Percentiles rank a stretch among this genome's conserved stretches.
Evolutionary conservation across 192 early-diverging fungal species (phyloP).

Genomic region (Backusella morwellensis): DNA sequence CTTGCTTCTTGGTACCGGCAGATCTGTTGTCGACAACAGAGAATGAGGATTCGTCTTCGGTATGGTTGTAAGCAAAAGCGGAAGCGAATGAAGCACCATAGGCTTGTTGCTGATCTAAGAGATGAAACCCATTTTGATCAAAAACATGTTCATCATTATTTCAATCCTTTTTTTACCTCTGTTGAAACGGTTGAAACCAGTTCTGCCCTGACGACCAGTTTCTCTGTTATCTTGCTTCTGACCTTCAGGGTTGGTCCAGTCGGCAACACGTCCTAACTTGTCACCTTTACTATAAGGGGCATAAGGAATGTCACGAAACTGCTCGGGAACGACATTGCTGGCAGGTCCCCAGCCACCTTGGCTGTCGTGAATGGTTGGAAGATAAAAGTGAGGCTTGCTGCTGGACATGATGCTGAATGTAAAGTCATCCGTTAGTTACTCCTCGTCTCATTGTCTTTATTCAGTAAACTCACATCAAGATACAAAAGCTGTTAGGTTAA

Average conservation of each 20-base stretch:
- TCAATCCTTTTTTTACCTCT: constrained; percentile 20
- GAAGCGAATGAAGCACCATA: constrained; percentile 84
- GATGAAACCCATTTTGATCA: not conserved
- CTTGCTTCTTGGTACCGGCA: constrained; percentile 62
- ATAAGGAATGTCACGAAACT: constrained; percentile 86
- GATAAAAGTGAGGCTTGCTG: constrained; percentile 55
- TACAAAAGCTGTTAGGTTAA: not conserved
- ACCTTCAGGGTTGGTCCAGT: constrained; percentile 76
- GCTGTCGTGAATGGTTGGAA: constrained; percentile 81
- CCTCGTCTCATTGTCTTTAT: not conserved
- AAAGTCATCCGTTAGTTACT: not conserved
- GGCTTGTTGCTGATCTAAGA: constrained; percentile 63
- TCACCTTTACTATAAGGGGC: constrained; percentile 94
- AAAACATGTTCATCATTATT: not conserved
- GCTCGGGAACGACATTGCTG: constrained; percentile 56
- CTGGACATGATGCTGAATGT: not conserved
- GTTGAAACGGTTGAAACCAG: constrained; percentile 40
- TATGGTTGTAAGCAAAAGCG: constrained; percentile 86
- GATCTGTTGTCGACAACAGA: constrained; percentile 85
- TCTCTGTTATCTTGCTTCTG: constrained; percentile 60
- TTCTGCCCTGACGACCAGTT: constrained; percentile 45
- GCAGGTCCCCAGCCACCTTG: constrained; percentile 88
- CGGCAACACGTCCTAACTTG: constrained; percentile 91
- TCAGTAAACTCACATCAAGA: constrained; percentile 1
- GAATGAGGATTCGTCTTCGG: constrained; percentile 94